These are phyloP conservation scores for Albatrellus ellisii DNA, from an alignment of 768 basidiomycete species.

Conservation along the genomic window DNA sequence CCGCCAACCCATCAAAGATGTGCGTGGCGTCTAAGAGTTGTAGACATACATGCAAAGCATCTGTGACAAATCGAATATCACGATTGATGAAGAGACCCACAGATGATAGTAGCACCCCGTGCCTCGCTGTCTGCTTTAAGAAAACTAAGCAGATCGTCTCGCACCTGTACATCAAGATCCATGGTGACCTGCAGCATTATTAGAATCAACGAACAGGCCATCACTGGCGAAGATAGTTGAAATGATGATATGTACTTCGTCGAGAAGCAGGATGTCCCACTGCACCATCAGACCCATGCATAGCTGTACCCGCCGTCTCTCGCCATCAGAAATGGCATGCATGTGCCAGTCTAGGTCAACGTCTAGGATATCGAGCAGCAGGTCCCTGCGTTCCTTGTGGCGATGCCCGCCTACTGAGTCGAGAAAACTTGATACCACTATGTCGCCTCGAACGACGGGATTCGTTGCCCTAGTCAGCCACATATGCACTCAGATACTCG, in stretches of 20 bases:
- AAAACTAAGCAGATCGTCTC: constrained; percentile 81
- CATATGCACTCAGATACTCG: neutral
- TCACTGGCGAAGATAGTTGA: constrained; percentile 3
- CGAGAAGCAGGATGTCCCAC: constrained; percentile 88
- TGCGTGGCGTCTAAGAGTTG: constrained; percentile 94
- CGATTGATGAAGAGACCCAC: constrained; percentile 26
- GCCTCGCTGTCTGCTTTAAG: constrained; percentile 69
- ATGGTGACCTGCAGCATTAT: constrained; percentile 67
- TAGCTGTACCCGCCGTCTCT: constrained; percentile 85
- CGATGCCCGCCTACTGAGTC: constrained; percentile 96
- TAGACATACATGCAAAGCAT: no score
- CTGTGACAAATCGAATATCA: neutral
- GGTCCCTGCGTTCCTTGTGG: constrained; percentile 79
- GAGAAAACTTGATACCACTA: constrained; percentile 86
- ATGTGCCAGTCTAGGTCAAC: constrained; percentile 95
- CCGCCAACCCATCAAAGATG: constrained; percentile 84
- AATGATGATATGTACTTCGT: constrained; percentile 51
- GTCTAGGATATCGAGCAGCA: constrained; percentile 81
- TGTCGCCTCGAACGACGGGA: constrained; percentile 89
- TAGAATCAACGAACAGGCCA: neutral
- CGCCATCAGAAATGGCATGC: constrained; percentile 94
- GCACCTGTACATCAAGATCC: constrained; percentile 91
- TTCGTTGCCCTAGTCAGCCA: constrained; percentile 70
- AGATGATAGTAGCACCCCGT: constrained; percentile 81
- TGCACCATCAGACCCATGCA: constrained; percentile 92